Percentiles rank a stretch among this genome's conserved stretches.
Evolutionary conservation across 371 early-diverging fungal genomes (phyloP).

Genomic region (Zopfochytrium polystomum): DNA sequence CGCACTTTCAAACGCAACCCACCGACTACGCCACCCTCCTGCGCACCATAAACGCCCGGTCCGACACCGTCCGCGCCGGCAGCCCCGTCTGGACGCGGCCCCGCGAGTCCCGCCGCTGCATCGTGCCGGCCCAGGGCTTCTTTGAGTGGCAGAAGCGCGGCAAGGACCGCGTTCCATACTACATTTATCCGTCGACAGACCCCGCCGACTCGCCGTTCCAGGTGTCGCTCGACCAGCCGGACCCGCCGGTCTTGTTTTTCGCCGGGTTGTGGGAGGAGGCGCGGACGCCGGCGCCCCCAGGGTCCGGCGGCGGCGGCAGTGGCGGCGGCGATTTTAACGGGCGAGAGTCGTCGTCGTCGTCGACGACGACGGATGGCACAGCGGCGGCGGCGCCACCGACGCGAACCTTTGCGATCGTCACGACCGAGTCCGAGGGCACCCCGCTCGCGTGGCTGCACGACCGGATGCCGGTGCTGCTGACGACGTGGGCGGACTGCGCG

Average conservation of each 20-base stretch:
- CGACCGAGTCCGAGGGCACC: slow-evolving; percentile 38
- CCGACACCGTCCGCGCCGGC: slow-evolving; percentile 54
- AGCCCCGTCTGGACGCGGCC: slow-evolving; percentile 55
- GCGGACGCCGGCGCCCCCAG: neutral
- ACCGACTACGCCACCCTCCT: slow-evolving; percentile 44
- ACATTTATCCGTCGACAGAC: slow-evolving; percentile 28
- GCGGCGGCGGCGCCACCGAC: no score
- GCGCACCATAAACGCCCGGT: slow-evolving; percentile 64
- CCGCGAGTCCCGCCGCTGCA: slow-evolving; percentile 61
- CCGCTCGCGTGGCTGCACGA: slow-evolving; percentile 60
- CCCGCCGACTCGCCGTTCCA: neutral
- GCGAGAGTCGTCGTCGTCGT: no score
- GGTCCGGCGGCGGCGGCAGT: neutral
- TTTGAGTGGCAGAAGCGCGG: slow-evolving; percentile 68
- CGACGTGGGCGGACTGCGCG: slow-evolving; percentile 45
- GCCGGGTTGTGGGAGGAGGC: slow-evolving; percentile 18
- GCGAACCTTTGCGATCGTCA: slow-evolving; percentile 51
- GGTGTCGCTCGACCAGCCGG: neutral
- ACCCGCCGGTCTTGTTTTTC: slow-evolving; percentile 16
- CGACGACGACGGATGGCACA: no score
- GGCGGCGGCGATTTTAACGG: no score
- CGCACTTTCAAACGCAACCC: no score
- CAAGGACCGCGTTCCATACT: slow-evolving; percentile 57
- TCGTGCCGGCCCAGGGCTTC: slow-evolving; percentile 68
- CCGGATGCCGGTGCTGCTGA: slow-evolving; percentile 72